Base-by-base conservation (phyloP, 768 basidiomycete species). In the Collybia sp. region DNA sequence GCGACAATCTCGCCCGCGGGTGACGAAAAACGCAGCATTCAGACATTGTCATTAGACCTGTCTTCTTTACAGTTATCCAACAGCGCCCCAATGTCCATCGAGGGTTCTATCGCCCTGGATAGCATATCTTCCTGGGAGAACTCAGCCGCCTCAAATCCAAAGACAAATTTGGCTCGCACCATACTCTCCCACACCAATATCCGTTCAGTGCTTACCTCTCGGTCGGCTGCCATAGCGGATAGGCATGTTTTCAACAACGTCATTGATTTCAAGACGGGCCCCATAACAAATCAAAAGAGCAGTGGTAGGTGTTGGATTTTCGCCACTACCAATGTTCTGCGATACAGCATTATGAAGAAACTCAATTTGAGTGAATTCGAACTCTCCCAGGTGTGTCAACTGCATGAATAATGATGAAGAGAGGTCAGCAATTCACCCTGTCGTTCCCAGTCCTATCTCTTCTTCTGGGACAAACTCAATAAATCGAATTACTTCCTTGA, bases 401-500 rank as follows among this genome's bases (percentile, higher is more conserved):
- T n/a, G n/a, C n/a, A n/a, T n/a, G n/a, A 30, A 30, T 47, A 15
- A 10, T 31, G 34, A 20, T 35, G 11, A 11, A 20, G 11, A 11
- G 15, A 1, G n/a, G 18, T n/a, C 34, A 32, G n/a, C 48, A 41
- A 6, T n/a, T 37, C 40, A 17, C 32, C 33, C 33, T 19, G 25
- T 5, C 12, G n/a, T 40, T 18, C 34, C 36, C 55, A 90, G 86
- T 81, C 82, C 2, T 95, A 95, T 64, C 75, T 94, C 20, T 94
- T 93, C 76, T 94, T 97, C 77, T 95, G 86, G 76, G 94, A 98
- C 68, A 93, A 94, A 66, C 79, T 97, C 42, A 92, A 94, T 74
- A 91, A 96, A 68, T 70, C 83, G 40, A 93, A 94, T 68, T 93
- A 89, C 67, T 95, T 87, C 65, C 83, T 96, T 13, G 94, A 96